Percentiles rank a stretch among this genome's conserved stretches.
Evolutionary conservation across 1,139 yeast species (phyloP).

Genomic region (Pichia sp.): DNA sequence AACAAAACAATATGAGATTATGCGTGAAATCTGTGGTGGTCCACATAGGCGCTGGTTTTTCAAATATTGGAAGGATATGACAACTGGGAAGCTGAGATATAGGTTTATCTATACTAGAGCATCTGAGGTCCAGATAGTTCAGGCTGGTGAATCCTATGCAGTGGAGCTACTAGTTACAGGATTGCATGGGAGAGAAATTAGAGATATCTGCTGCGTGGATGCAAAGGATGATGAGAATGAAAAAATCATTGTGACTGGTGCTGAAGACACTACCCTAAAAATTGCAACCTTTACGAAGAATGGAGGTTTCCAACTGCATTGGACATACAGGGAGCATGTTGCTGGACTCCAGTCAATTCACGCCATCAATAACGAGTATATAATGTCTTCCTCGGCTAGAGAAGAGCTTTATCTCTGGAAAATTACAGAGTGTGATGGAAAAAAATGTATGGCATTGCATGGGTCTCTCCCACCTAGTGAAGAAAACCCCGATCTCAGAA

Average conservation of each 20-base stretch:
- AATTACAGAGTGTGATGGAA: conserved; percentile 52
- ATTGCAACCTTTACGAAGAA: conserved; percentile 43
- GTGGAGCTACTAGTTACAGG: conserved; percentile 47
- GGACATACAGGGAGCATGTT: conserved; percentile 76
- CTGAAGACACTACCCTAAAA: conserved; percentile 82
- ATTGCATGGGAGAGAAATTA: conserved; percentile 85
- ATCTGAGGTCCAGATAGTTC: conserved; percentile 37
- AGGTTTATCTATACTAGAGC: conserved; percentile 56
- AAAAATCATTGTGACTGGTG: conserved; percentile 61
- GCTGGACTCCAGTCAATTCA: conserved; percentile 80
- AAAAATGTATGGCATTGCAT: conserved; percentile 44
- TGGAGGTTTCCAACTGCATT: conserved; percentile 45
- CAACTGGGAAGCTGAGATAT: conserved; percentile 13
- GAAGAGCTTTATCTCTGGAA: conserved; percentile 88
- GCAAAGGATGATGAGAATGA: conserved; percentile 24
- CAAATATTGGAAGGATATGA: conserved; percentile 27
- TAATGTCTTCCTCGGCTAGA: conserved; percentile 77
- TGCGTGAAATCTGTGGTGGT: conserved; percentile 83
- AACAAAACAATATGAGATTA: conserved; percentile 65
- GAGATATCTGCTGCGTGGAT: conserved; percentile 55
- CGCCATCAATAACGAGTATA: conserved; percentile 51
- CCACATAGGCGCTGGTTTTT: conserved; percentile 81
- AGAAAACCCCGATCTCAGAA: conserved; percentile 73
- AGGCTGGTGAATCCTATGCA: conserved; percentile 21
- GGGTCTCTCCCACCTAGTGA: conserved; percentile 46